These are phyloP conservation scores for Ophiostoma novo-ulmi DNA, from an alignment of 2,329 filamentous ascomycete species.

Conservation along the genomic window DNA sequence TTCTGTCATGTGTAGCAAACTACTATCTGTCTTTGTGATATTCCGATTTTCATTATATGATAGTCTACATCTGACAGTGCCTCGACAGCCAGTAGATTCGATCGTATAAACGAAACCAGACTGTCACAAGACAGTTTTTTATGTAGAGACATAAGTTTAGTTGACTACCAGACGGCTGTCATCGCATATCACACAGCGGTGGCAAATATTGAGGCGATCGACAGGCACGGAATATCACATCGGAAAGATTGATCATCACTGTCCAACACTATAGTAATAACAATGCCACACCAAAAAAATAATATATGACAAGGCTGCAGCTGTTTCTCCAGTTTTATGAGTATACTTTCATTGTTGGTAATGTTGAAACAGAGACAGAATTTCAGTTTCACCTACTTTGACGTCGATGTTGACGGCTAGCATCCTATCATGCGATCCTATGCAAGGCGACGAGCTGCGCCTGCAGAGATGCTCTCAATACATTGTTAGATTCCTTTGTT, in stretches of 20 bases:
- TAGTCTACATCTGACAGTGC: background rate
- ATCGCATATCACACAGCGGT: background rate
- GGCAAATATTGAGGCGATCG: background rate
- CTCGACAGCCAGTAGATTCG: background rate
- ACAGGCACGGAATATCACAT: background rate
- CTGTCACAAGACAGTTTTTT: background rate
- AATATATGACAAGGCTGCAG: slow-evolving; percentile 6
- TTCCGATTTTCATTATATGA: background rate
- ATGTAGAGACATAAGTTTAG: background rate
- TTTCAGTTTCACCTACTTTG: background rate
- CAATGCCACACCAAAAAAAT: background rate
- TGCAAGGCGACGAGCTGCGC: background rate
- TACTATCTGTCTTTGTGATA: background rate
- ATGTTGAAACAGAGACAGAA: background rate
- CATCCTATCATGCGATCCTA: background rate
- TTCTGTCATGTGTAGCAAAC: background rate
- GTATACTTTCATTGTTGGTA: background rate
- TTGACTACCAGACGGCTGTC: background rate
- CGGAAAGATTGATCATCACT: background rate
- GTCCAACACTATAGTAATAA: background rate
- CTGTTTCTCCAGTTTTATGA: background rate
- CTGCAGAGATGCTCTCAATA: background rate
- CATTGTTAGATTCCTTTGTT: background rate
- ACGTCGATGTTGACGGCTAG: background rate
- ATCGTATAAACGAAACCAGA: background rate